phyloP scores from a whole-genome alignment of 78 protist genomes.

The Parvularia atlantis region DNA sequence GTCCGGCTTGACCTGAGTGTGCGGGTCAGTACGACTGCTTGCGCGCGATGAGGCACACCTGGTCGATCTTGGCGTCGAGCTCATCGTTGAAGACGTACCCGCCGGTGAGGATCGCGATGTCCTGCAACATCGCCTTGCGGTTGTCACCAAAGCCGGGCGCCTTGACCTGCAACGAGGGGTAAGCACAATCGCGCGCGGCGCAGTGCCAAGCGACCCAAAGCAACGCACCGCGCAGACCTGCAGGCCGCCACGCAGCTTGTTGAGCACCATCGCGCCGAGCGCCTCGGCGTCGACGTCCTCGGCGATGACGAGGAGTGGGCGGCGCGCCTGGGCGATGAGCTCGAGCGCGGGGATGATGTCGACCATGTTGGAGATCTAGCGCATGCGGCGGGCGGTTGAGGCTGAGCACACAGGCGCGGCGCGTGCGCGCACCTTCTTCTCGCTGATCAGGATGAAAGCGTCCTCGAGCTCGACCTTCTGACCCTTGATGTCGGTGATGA shows the following conservation, averaged over 20 bases:
- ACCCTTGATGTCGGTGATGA: constrained; percentile 80
- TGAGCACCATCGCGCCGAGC: constrained; percentile 79
- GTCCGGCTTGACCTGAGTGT: constrained; percentile 14
- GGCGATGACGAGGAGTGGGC: constrained; percentile 86
- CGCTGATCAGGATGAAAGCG: constrained; percentile 35
- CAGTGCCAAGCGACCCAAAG: not conserved
- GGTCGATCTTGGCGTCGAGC: constrained; percentile 21
- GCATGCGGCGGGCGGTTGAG: too few species aligned
- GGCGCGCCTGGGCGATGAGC: constrained; percentile 23
- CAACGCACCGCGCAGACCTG: constrained; percentile 25
- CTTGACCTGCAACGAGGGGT: constrained; percentile 55
- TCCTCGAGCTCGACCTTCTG: constrained; percentile 23
- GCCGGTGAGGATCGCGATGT: constrained; percentile 94
- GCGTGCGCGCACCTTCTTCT: constrained; percentile 27
- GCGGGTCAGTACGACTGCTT: too few species aligned
- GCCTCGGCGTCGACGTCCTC: constrained; percentile 94
- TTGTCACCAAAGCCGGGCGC: constrained; percentile 99
- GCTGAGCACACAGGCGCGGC: too few species aligned
- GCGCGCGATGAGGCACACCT: not conserved
- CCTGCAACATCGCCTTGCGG: constrained; percentile 86
- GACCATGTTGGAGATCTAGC: constrained; percentile 62
- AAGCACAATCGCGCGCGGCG: not conserved
- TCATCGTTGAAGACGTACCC: constrained; percentile 65
- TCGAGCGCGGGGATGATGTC: constrained; percentile 82
- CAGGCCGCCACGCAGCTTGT: constrained; percentile 76